A percentile compares a stretch with the other conserved stretches of the same genome.
phyloP scores from a whole-genome alignment of 495 filamentous ascomycete genomes.

The Neurospora tetrasperma region DNA sequence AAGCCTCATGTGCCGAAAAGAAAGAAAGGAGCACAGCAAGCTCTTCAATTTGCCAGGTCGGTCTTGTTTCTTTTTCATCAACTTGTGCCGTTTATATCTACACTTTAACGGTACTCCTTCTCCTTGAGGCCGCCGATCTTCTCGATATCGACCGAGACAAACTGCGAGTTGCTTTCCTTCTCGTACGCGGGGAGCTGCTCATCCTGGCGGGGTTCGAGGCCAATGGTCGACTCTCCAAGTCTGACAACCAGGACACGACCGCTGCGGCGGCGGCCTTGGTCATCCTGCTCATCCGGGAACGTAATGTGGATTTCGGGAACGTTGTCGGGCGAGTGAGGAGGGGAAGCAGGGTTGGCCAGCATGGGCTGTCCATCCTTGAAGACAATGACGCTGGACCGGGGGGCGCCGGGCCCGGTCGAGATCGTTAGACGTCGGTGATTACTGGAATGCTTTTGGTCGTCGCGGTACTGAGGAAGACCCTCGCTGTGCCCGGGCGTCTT shows the following conservation, averaged over 20 bases:
- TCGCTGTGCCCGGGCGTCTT: conserved; percentile 23
- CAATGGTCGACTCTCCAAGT: conserved; percentile 80
- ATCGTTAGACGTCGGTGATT: conserved; percentile 40
- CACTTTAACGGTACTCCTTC: conserved; percentile 47
- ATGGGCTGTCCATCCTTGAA: conserved; percentile 62
- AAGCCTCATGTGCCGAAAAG: neutral
- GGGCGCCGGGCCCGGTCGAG: conserved; percentile 51
- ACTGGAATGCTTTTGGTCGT: conserved; percentile 29
- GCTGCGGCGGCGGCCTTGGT: conserved; percentile 73
- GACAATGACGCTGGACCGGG: conserved; percentile 62
- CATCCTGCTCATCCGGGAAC: conserved; percentile 90
- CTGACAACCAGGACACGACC: conserved; percentile 86
- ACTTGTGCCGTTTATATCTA: neutral
- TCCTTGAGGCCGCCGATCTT: conserved; percentile 92
- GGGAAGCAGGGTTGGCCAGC: conserved; percentile 60
- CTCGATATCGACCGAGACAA: conserved; percentile 87
- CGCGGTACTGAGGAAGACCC: conserved; percentile 48
- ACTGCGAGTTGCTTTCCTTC: conserved; percentile 60
- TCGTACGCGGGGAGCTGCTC: conserved; percentile 80
- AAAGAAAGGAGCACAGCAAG: neutral
- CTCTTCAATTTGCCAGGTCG: neutral
- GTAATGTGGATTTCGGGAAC: conserved; percentile 97
- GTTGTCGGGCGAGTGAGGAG: conserved; percentile 64
- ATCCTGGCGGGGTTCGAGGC: conserved; percentile 76
- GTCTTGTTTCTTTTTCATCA: neutral